Evolutionary conservation across 73 alveolate species (phyloP).

Genomic region (Paraurostyla sp.): DNA sequence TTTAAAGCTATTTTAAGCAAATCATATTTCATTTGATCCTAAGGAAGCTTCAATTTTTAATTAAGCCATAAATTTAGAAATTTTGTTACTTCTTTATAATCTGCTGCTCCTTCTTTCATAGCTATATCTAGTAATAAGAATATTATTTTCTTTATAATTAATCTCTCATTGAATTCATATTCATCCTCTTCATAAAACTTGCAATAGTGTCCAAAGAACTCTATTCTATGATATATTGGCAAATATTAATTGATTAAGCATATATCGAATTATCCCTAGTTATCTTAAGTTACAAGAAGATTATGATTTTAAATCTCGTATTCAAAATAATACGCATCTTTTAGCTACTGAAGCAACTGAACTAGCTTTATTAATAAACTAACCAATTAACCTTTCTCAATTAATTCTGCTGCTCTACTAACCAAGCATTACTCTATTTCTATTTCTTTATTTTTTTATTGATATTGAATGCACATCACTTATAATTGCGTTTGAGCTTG

Average conservation of each 20-base stretch:
- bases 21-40: slow-evolving; percentile 14
- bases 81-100: neutral
- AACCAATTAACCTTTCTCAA: neutral
- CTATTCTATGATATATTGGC: slow-evolving; percentile 34
- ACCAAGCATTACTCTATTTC: slow-evolving; percentile 25
- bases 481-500: neutral
- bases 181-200: slow-evolving; percentile 27
- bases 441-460: neutral
- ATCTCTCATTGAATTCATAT: slow-evolving; percentile 37
- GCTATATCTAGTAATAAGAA: slow-evolving; percentile 36
- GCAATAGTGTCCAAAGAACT: neutral
- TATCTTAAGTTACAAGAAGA: neutral
- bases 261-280: neutral
- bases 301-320: slow-evolving; percentile 34
- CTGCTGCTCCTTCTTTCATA: slow-evolving; percentile 4
- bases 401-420: neutral
- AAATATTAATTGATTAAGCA: slow-evolving; percentile 16
- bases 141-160: slow-evolving; percentile 11
- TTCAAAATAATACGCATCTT: neutral
- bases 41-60: neutral
- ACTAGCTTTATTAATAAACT: slow-evolving; percentile 1
- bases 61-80: neutral
- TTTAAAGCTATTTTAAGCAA: slow-evolving; percentile 7
- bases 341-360: neutral
- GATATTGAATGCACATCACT: neutral